Evolutionary conservation across 305 asterid genomes (phyloP).

Genomic region (Salvia sclarea): DNA sequence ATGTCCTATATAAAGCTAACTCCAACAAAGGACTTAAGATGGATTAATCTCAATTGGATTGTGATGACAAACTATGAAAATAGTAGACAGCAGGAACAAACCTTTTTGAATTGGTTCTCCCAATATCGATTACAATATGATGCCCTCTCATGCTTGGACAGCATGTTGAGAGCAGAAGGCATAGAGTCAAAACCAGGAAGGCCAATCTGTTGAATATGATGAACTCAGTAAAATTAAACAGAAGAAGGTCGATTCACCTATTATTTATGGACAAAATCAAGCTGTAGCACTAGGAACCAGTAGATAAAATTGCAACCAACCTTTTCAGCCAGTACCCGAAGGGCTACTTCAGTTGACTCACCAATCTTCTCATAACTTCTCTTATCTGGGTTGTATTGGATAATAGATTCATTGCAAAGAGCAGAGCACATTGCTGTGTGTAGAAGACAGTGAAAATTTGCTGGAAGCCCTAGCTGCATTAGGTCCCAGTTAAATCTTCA

Average conservation of each 20-base stretch:
- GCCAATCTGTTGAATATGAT: slow-evolving; percentile 76
- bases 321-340: slow-evolving; percentile 95
- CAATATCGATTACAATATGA: slow-evolving; percentile 95
- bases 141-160: slow-evolving; percentile 96
- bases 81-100: slow-evolving; percentile 40
- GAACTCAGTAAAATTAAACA: slow-evolving; percentile 24
- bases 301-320: slow-evolving; percentile 46
- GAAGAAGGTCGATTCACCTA: slow-evolving; percentile 6
- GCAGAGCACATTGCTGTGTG: slow-evolving; percentile 98
- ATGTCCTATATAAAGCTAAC: background rate
- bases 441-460: slow-evolving; percentile 89
- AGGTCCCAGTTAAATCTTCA: slow-evolving; percentile 33
- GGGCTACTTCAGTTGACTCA: slow-evolving; percentile 99
- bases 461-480: slow-evolving; percentile 92
- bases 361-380: slow-evolving; percentile 93
- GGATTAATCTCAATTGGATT: background rate
- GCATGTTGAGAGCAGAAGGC: slow-evolving; percentile 95
- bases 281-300: slow-evolving; percentile 24
- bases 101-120: slow-evolving; percentile 99
- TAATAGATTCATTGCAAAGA: slow-evolving; percentile 90
- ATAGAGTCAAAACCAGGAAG: slow-evolving; percentile 99
- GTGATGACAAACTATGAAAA: slow-evolving; percentile 6
- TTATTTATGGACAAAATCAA: slow-evolving; percentile 24
- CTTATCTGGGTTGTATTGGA: slow-evolving; percentile 97
- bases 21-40: background rate